Evolutionary conservation across 208 protist genomes (phyloP).

Genomic region (Tritrichomonas musculus): DNA sequence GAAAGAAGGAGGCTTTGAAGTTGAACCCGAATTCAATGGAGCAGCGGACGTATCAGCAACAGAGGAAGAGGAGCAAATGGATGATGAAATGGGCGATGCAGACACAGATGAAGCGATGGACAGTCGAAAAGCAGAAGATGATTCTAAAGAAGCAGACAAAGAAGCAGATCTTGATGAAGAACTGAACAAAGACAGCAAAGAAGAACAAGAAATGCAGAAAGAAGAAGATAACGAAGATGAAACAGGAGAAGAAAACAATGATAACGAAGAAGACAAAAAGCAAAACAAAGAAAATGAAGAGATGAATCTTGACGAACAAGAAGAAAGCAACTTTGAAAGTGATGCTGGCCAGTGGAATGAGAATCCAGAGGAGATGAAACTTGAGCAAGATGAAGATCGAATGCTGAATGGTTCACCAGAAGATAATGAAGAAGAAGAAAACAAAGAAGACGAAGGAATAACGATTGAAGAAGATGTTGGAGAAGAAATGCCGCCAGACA

Average conservation of each 20-base stretch:
- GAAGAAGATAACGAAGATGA: not conserved
- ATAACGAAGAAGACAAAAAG: slow-evolving; percentile 17
- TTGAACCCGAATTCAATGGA: not conserved
- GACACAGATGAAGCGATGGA: not conserved
- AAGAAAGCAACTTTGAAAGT: slow-evolving; percentile 41
- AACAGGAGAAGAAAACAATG: not conserved
- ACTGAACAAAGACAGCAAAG: too few relatives aligned
- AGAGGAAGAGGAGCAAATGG: slow-evolving; percentile 33
- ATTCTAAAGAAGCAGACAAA: not conserved
- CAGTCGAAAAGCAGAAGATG: not conserved
- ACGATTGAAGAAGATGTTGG: slow-evolving; percentile 51
- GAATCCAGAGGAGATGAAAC: slow-evolving; percentile 67
- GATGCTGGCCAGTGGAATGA: slow-evolving; percentile 48
- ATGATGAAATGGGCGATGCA: slow-evolving; percentile 33
- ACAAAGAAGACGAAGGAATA: too few relatives aligned
- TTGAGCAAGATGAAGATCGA: not conserved
- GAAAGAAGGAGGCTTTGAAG: slow-evolving; percentile 10
- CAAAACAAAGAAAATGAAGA: not conserved
- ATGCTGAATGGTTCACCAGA: slow-evolving; percentile 60
- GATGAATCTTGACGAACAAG: slow-evolving; percentile 31
- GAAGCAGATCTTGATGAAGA: slow-evolving; percentile 9
- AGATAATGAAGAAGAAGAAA: slow-evolving; percentile 62
- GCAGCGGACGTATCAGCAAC: not conserved
- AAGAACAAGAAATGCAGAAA: not conserved
- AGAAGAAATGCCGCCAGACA: slow-evolving; percentile 4